These are phyloP conservation scores for Alloascoidea africana DNA, from an alignment of 805 yeast genomes.

Conservation along the genomic window DNA sequence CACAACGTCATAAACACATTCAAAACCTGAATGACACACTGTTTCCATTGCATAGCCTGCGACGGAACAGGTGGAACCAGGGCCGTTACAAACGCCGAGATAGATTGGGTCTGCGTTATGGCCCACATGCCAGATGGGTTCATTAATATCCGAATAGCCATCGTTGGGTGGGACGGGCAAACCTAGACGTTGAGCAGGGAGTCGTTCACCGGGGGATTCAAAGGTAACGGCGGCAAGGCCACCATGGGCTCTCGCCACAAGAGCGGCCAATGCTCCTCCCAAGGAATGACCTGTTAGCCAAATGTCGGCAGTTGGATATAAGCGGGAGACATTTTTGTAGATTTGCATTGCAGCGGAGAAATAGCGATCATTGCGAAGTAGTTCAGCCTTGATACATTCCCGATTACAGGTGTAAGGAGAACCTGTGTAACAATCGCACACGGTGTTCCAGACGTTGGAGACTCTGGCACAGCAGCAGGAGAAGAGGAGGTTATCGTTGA, in stretches of 20 bases:
- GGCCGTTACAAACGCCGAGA: conserved; percentile 95
- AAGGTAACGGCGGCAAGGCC: conserved; percentile 84
- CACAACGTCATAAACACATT: conserved; percentile 82
- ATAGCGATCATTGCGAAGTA: conserved; percentile 63
- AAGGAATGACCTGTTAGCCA: conserved; percentile 95
- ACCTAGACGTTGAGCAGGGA: conserved; percentile 75
- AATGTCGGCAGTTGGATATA: conserved; percentile 58
- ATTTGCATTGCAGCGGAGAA: conserved; percentile 68
- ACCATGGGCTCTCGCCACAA: conserved; percentile 77
- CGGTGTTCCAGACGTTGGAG: conserved; percentile 84
- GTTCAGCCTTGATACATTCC: conserved; percentile 65
- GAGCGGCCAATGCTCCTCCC: conserved; percentile 75
- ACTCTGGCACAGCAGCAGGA: conserved; percentile 95
- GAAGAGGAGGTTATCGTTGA: conserved; percentile 77
- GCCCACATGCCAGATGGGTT: conserved; percentile 89
- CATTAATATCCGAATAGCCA: conserved; percentile 62
- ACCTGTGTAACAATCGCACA: conserved; percentile 77
- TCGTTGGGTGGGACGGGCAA: conserved; percentile 73
- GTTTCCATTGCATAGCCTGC: conserved; percentile 98
- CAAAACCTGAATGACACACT: conserved; percentile 80
- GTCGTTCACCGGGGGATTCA: conserved; percentile 85
- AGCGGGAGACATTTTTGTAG: conserved; percentile 48
- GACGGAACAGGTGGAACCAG: conserved; percentile 71
- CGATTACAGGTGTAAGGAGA: conserved; percentile 80
- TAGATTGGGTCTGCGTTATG: conserved; percentile 94